phyloP scores from a whole-genome alignment of 1,284 basidiomycete genomes.

The Kwoniella shivajii region DNA sequence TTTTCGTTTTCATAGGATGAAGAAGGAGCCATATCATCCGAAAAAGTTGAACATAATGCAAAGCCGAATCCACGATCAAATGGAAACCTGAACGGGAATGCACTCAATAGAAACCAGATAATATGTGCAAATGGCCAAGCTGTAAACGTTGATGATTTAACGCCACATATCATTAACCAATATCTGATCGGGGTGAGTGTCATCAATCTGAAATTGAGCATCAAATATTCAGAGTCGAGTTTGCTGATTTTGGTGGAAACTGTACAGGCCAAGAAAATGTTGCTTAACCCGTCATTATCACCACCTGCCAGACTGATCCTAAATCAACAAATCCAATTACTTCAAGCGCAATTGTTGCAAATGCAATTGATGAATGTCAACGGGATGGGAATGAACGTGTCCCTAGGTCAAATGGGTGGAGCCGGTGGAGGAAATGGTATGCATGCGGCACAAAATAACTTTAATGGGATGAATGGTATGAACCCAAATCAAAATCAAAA shows the following conservation, averaged over 20 bases:
- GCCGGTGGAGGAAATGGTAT: slow-evolving; percentile 6
- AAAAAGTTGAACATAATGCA: slow-evolving; percentile 20
- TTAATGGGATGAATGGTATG: slow-evolving; percentile 6
- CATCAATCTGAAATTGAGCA: too few species aligned
- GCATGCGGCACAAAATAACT: slow-evolving; percentile 6
- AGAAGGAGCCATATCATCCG: slow-evolving; percentile 18
- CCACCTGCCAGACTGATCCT: slow-evolving; percentile 18
- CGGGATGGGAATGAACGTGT: slow-evolving; percentile 26
- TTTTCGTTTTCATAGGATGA: slow-evolving; percentile 6
- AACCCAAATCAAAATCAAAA: not conserved
- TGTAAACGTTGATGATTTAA: slow-evolving; percentile 27
- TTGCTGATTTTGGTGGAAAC: too few species aligned
- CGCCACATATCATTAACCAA: slow-evolving; percentile 33
- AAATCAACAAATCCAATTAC: slow-evolving; percentile 38
- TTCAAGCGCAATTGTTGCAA: slow-evolving; percentile 43
- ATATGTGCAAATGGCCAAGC: slow-evolving; percentile 18
- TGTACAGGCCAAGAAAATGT: slow-evolving; percentile 39
- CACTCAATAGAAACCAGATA: slow-evolving; percentile 16
- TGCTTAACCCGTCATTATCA: slow-evolving; percentile 19
- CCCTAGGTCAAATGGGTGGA: slow-evolving; percentile 15
- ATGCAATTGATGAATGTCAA: slow-evolving; percentile 47
- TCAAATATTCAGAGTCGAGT: too few species aligned
- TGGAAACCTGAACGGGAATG: not conserved
- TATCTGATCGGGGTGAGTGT: slow-evolving; percentile 33
- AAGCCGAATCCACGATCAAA: slow-evolving; percentile 12